Evolutionary conservation across 2,329 filamentous ascomycete genomes (phyloP), one percentile per base, ranked within the genome.

Genomic region (Venturiaceae sp.): DNA sequence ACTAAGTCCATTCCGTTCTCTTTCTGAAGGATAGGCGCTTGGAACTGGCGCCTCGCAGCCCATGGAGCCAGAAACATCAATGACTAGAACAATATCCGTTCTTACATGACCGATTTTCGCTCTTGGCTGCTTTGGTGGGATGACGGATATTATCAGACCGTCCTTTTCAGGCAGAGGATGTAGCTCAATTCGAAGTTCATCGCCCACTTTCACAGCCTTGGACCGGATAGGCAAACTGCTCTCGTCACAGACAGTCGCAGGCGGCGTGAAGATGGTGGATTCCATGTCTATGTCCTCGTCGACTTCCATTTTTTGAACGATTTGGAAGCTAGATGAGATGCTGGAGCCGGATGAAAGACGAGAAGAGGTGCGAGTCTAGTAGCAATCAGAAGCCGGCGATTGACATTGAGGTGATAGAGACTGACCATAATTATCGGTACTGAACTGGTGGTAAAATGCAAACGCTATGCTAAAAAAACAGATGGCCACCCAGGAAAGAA

Each of bases 11-110:
- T 75, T 75, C 21, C 74, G 65, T 61, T 83, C 80, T 30, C 61
- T 63, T 34, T 66, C 58, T n/a, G 57, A 53, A 2, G 66, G 61
- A 16, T 68, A 64, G 16, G 65, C 65, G 9, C 64, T 64, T 0
- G 80, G 78, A 0, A 79, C 72, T 0, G 77, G 78, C 0, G 82
- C 82, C 1, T 68, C 63, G 0, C 60, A 56, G 1, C 60, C 55
- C 83, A 85, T 86, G 68, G 81, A 84, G 0, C 72, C 74, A 0
- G 83, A 85, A 14, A 84, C 74, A 64, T 85, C 83, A 57, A 85
- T 83, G 16, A 82, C 81, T 2, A 85, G 74, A 2, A 84, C 82
- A 33, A 85, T 79, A 61, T 85, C 82, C 65, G 80, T 83, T 1
- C 81, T 77, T 0, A 79, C 72, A 58, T 68, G 69, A 5, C 60